phyloP scores from a whole-genome alignment of 1,284 basidiomycete species.

The Ceratobasidium theobromae region DNA sequence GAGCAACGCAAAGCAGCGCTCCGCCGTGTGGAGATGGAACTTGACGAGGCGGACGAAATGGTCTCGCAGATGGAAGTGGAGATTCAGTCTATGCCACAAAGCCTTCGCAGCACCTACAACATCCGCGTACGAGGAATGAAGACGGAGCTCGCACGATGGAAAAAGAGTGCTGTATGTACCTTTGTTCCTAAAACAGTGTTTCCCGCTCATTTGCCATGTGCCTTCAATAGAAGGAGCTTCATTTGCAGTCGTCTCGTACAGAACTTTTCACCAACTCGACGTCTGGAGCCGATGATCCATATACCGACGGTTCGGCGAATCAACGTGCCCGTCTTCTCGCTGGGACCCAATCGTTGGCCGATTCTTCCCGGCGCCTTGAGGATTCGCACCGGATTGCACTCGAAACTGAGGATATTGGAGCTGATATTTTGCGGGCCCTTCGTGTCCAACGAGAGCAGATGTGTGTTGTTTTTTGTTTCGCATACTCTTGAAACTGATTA shows the following conservation, averaged over 20 bases:
- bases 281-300: constrained; percentile 74
- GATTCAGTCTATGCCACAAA: constrained; percentile 92
- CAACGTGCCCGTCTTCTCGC: constrained; percentile 78
- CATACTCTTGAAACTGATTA: neutral
- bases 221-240: constrained; percentile 46
- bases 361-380: constrained; percentile 78
- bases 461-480: neutral
- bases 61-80: constrained; percentile 99
- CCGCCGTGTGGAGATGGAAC: constrained; percentile 88
- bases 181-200: neutral
- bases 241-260: constrained; percentile 45
- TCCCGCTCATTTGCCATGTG: neutral
- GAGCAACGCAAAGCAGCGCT: constrained; percentile 84
- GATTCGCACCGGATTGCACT: constrained; percentile 91
- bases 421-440: constrained; percentile 87
- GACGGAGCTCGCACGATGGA: constrained; percentile 68
- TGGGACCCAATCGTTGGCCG: constrained; percentile 72
- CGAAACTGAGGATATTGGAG: constrained; percentile 94
- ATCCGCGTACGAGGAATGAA: constrained; percentile 72
- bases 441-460: constrained; percentile 92
- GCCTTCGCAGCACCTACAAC: constrained; percentile 73
- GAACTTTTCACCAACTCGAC: constrained; percentile 49
- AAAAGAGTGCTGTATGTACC: constrained; percentile 62
- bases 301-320: constrained; percentile 49
- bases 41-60: constrained; percentile 99